Percentiles rank a stretch among this genome's conserved stretches.
Evolutionary conservation across 106 monocot species (phyloP).

Genomic region (Narthecium ossifragum): DNA sequence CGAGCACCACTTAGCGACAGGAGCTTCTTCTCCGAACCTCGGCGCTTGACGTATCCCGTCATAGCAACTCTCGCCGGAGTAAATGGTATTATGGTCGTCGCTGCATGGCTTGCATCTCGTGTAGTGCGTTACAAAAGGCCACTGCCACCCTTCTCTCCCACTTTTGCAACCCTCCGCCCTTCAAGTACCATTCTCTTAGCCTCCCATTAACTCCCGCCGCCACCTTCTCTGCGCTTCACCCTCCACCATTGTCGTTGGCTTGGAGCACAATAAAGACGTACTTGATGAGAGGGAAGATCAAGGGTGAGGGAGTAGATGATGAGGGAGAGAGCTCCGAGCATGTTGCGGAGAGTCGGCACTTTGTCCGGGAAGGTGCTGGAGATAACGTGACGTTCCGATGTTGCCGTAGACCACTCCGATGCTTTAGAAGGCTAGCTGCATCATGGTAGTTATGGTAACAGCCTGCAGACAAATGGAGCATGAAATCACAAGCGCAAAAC

Average conservation of each 20-base stretch:
- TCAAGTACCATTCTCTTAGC: conserved; percentile 14
- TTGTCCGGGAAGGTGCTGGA: conserved; percentile 33
- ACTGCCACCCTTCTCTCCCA: conserved; percentile 21
- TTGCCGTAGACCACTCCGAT: conserved; percentile 54
- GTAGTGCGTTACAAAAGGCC: conserved; percentile 86
- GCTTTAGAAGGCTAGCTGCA: conserved; percentile 49
- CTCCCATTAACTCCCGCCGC: conserved; percentile 8
- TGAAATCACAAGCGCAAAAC: neutral
- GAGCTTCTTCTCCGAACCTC: conserved; percentile 59
- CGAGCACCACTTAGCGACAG: too few species aligned
- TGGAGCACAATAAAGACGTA: conserved; percentile 52
- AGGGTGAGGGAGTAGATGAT: conserved; percentile 47
- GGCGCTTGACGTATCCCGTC: conserved; percentile 37
- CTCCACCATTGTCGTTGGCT: conserved; percentile 58
- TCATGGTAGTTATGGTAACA: conserved; percentile 15
- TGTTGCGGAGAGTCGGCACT: conserved; percentile 12
- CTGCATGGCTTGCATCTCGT: conserved; percentile 87
- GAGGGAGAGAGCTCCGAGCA: conserved; percentile 45
- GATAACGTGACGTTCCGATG: conserved; percentile 54
- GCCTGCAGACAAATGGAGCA: neutral
- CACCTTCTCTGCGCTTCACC: conserved; percentile 57
- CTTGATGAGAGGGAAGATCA: conserved; percentile 50
- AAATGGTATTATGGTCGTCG: conserved; percentile 52
- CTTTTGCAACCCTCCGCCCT: conserved; percentile 4
- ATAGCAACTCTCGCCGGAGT: conserved; percentile 52